These are phyloP conservation scores for Alternaria alternata DNA, from an alignment of 2,329 filamentous ascomycete genomes.

Conservation along the genomic window DNA sequence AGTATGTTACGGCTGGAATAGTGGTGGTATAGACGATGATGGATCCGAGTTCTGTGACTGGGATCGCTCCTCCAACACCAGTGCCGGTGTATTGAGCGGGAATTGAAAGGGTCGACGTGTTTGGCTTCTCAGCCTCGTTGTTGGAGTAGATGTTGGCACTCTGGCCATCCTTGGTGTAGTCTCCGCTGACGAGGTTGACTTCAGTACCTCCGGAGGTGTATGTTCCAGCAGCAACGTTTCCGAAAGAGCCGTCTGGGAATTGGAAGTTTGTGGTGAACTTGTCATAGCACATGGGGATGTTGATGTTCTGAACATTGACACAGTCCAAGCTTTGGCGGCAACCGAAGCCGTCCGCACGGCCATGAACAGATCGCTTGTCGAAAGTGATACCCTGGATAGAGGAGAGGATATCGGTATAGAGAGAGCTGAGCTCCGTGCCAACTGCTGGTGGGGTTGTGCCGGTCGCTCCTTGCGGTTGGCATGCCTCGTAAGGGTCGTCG, in stretches of 20 bases:
- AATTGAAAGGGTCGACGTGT: conserved; percentile 55
- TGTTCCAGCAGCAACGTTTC: conserved; percentile 55
- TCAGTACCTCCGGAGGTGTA: conserved; percentile 52
- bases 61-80: conserved; percentile 58
- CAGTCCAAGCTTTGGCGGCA: conserved; percentile 52
- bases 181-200: conserved; percentile 57
- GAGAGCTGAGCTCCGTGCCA: conserved; percentile 43
- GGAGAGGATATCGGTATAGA: conserved; percentile 47
- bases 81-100: conserved; percentile 57
- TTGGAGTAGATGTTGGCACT: conserved; percentile 57
- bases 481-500: conserved; percentile 45
- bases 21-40: conserved; percentile 48
- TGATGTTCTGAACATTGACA: conserved; percentile 51
- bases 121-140: conserved; percentile 50
- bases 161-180: conserved; percentile 52
- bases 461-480: conserved; percentile 48
- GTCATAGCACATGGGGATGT: conserved; percentile 62
- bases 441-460: conserved; percentile 40
- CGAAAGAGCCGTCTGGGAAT: conserved; percentile 57
- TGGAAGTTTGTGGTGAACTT: conserved; percentile 61
- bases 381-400: conserved; percentile 49
- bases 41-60: conserved; percentile 54
- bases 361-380: conserved; percentile 34
- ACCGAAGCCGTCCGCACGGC: conserved; percentile 39
- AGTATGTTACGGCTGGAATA: conserved; percentile 37